Evolutionary conservation across 179 eudicot species (phyloP).

Genomic region (Silene vulgaris): DNA sequence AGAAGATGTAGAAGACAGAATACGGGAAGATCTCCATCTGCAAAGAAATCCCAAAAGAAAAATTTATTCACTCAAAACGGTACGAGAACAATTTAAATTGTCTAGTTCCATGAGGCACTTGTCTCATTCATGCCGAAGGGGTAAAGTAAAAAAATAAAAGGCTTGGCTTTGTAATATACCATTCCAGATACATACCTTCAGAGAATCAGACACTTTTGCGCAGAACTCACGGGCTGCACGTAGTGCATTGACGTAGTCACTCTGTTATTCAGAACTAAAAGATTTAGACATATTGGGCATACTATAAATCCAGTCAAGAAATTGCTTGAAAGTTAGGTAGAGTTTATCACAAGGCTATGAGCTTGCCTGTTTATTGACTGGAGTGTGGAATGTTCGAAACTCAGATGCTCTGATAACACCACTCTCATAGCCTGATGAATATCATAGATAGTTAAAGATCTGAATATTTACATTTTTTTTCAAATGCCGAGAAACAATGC

Average conservation of each 20-base stretch:
- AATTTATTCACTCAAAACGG: neutral
- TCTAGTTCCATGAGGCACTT: neutral
- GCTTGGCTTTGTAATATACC: neutral
- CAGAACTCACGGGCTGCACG: slow-evolving; percentile 84
- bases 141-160: neutral
- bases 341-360: neutral
- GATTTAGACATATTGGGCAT: slow-evolving; percentile 15
- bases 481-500: neutral
- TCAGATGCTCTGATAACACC: slow-evolving; percentile 83
- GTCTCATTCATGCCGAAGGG: neutral
- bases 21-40: slow-evolving; percentile 92
- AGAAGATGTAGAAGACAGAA: slow-evolving; percentile 84
- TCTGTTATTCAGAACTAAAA: slow-evolving; percentile 32
- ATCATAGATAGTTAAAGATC: neutral
- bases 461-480: slow-evolving; percentile 7
- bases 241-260: slow-evolving; percentile 78
- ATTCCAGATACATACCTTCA: slow-evolving; percentile 50
- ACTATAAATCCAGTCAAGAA: neutral
- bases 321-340: neutral
- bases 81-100: neutral
- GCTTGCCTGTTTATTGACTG: slow-evolving; percentile 79
- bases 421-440: slow-evolving; percentile 55
- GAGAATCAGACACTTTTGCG: slow-evolving; percentile 66
- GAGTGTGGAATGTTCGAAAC: slow-evolving; percentile 93
- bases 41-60: slow-evolving; percentile 27